Conservation (phyloP, 371 early-diverging fungal species). For the Zychaea mexicana region DNA sequence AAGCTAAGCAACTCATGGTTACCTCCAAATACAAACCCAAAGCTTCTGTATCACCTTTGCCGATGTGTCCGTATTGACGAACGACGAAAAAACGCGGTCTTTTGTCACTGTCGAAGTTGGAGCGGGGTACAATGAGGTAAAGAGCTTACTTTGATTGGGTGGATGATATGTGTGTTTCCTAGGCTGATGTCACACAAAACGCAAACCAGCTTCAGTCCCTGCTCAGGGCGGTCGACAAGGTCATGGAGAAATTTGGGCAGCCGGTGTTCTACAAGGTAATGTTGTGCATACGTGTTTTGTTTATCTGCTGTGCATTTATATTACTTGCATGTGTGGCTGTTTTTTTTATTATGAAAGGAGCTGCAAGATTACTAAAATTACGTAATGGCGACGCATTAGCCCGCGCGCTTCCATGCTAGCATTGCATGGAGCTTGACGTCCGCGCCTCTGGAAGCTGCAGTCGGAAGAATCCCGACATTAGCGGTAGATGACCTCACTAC, state of each 20-base stretch:
- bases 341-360: too few relatives aligned
- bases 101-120: constrained; percentile 50
- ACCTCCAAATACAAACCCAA: background rate
- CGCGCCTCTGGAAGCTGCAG: constrained; percentile 11
- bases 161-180: background rate
- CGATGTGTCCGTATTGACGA: constrained; percentile 31
- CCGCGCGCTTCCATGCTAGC: constrained; percentile 53
- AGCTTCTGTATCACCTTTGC: constrained; percentile 42
- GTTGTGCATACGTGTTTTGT: too few relatives aligned
- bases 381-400: constrained; percentile 17
- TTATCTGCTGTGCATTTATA: too few relatives aligned
- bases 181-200: background rate
- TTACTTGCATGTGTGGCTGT: too few relatives aligned
- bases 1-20: background rate
- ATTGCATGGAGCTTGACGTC: constrained; percentile 34
- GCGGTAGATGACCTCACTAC: constrained; percentile 12
- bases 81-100: constrained; percentile 46
- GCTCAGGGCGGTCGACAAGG: constrained; percentile 24
- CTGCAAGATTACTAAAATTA: background rate
- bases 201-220: background rate
- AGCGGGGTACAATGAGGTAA: constrained; percentile 45
- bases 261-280: constrained; percentile 40
- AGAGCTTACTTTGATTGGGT: background rate
- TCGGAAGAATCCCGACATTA: constrained; percentile 19
- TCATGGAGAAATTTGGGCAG: constrained; percentile 23